A percentile compares a stretch with the other conserved stretches of the same genome.
phyloP scores from a whole-genome alignment of 2,329 filamentous ascomycete species.

The Aspergillus fumigatus region DNA sequence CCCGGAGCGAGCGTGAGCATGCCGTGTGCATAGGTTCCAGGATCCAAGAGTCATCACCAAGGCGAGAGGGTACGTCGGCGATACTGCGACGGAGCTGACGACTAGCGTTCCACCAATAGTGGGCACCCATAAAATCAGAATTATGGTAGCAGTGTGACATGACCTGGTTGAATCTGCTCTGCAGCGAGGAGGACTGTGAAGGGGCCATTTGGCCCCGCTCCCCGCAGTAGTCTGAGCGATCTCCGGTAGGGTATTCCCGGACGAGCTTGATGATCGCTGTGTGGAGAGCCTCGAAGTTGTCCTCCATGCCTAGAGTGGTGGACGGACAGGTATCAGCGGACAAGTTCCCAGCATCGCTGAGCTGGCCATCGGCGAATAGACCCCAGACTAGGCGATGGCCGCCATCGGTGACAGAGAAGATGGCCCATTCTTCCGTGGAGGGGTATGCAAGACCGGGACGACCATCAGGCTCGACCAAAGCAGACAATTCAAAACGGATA shows the following conservation, averaged over 20 bases:
- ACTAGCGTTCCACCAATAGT: slow-evolving; percentile 79
- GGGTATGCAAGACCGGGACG: slow-evolving; percentile 65
- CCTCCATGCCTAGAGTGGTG: slow-evolving; percentile 57
- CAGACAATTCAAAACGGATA: slow-evolving; percentile 39
- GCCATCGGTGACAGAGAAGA: slow-evolving; percentile 71
- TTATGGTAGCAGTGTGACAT: slow-evolving; percentile 71
- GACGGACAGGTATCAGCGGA: slow-evolving; percentile 42
- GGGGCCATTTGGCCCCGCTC: slow-evolving; percentile 4
- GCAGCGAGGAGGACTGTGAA: slow-evolving; percentile 22
- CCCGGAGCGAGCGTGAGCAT: slow-evolving; percentile 29
- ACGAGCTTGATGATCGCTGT: slow-evolving; percentile 76
- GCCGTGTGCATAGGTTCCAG: slow-evolving; percentile 69
- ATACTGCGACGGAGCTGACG: slow-evolving; percentile 63
- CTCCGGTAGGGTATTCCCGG: slow-evolving; percentile 75
- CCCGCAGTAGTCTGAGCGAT: slow-evolving; percentile 39
- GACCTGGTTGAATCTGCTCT: slow-evolving; percentile 55
- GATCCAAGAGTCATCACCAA: slow-evolving; percentile 63
- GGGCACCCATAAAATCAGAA: slow-evolving; percentile 77
- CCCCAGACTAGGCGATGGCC: slow-evolving; percentile 68
- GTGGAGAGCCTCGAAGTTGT: slow-evolving; percentile 75
- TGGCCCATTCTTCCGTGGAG: slow-evolving; percentile 76
- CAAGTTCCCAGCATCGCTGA: slow-evolving; percentile 57
- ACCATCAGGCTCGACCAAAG: slow-evolving; percentile 32
- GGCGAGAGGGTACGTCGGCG: slow-evolving; percentile 46
- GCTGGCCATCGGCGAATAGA: slow-evolving; percentile 56